These are phyloP conservation scores for Cercophora scortea DNA, from an alignment of 495 filamentous ascomycete genomes.

Conservation along the genomic window DNA sequence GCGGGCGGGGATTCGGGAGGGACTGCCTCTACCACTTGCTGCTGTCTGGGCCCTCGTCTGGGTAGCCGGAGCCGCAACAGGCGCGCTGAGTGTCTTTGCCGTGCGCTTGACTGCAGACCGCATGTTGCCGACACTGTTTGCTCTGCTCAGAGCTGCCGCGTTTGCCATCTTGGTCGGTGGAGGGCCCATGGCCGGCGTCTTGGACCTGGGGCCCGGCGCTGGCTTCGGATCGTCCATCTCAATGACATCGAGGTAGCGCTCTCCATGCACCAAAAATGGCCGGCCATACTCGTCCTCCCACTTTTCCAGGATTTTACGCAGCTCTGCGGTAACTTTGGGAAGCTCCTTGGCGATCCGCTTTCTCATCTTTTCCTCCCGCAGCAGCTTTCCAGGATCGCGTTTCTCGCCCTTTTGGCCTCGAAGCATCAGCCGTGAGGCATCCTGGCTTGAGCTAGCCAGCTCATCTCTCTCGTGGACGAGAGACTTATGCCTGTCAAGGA, in stretches of 20 bases:
- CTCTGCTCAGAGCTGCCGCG: conserved; percentile 31
- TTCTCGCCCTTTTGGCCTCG: conserved; percentile 83
- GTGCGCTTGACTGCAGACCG: conserved; percentile 43
- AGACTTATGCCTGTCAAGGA: conserved; percentile 76
- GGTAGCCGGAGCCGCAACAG: conserved; percentile 20
- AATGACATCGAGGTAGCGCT: conserved; percentile 76
- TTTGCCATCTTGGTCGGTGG: conserved; percentile 34
- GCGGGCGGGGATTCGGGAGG: conserved; percentile 76
- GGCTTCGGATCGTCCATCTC: conserved; percentile 54
- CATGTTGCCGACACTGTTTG: conserved; percentile 31
- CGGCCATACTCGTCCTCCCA: conserved; percentile 94
- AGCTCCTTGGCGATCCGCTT: conserved; percentile 94
- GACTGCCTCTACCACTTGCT: conserved; percentile 41
- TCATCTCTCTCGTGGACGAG: conserved; percentile 85
- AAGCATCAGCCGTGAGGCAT: conserved; percentile 85
- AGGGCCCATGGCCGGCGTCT: conserved; percentile 63
- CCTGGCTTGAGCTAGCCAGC: conserved; percentile 77
- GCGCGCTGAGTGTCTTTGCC: conserved; percentile 57
- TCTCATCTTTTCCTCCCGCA: conserved; percentile 96
- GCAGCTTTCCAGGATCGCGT: conserved; percentile 87
- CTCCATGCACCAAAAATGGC: conserved; percentile 85
- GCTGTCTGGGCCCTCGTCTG: conserved; percentile 13
- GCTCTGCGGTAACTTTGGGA: conserved; percentile 77
- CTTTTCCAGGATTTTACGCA: conserved; percentile 71
- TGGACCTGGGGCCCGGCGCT: conserved; percentile 62